Conservation (phyloP, 257 asterid species). For the Catharanthus roseus region DNA sequence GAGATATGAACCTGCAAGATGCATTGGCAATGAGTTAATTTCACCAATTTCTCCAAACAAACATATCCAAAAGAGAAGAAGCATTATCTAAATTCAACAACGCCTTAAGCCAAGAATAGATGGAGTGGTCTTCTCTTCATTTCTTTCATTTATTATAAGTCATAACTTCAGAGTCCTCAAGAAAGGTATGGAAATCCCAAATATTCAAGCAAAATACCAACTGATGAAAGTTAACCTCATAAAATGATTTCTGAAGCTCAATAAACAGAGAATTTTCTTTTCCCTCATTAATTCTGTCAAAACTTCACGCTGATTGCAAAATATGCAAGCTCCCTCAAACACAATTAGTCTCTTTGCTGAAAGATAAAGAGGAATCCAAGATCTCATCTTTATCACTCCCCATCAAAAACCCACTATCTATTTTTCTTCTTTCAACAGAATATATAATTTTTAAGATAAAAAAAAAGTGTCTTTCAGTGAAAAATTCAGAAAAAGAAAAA, state of each 20-base stretch:
- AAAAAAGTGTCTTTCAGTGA: no score
- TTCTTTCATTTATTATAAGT: neutral
- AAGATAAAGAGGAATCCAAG: conserved; percentile 1
- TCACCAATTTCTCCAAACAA: neutral
- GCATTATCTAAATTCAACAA: neutral
- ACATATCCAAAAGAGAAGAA: neutral
- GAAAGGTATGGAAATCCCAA: neutral
- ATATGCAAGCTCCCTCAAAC: neutral
- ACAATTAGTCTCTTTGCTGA: neutral
- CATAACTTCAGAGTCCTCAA: neutral
- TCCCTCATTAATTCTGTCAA: neutral
- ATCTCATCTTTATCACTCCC: neutral
- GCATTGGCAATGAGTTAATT: neutral
- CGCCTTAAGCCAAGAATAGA: neutral
- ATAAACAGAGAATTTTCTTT: neutral
- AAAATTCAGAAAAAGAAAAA: neutral
- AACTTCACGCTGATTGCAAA: neutral
- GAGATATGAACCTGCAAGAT: conserved; percentile 79
- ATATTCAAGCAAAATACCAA: neutral
- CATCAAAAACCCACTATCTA: neutral
- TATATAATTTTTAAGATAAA: no score
- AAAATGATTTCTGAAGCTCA: neutral
- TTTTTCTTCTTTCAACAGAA: neutral
- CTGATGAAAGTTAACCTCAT: neutral
- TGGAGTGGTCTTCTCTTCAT: neutral